Evolutionary conservation across 169 alveolate species (phyloP).

Genomic region (Eimeria nieschulzi): DNA sequence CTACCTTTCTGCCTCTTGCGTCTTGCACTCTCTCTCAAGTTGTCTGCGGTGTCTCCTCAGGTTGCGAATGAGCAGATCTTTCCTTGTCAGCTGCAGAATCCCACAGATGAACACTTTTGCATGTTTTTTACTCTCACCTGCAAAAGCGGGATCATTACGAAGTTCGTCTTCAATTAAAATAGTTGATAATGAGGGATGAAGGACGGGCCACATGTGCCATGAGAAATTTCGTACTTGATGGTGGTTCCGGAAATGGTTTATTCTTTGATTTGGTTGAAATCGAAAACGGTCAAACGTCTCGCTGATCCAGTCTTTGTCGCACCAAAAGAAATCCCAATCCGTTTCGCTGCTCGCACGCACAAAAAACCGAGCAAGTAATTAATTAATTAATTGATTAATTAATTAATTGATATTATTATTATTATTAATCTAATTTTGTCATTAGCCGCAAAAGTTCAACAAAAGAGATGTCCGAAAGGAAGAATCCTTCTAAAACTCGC

Average conservation of each 20-base stretch:
- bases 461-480: neutral
- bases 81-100: slow-evolving; percentile 85
- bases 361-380: neutral
- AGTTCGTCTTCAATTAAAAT: too few species aligned
- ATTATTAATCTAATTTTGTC: neutral
- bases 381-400: too few species aligned
- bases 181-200: too few species aligned
- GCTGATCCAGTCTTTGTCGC: slow-evolving; percentile 94
- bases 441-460: too few species aligned
- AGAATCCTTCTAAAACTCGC: neutral
- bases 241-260: slow-evolving; percentile 95
- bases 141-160: too few species aligned
- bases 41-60: slow-evolving; percentile 87
- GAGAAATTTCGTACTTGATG: slow-evolving; percentile 83
- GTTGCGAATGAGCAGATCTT: slow-evolving; percentile 93
- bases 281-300: slow-evolving; percentile 91
- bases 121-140: too few species aligned
- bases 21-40: slow-evolving; percentile 85
- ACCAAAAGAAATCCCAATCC: slow-evolving; percentile 95
- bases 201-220: neutral
- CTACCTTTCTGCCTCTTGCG: slow-evolving; percentile 62
- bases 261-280: slow-evolving; percentile 88
- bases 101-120: neutral
- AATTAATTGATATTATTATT: neutral
- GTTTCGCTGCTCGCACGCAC: slow-evolving; percentile 82